Evolutionary conservation across 1,139 yeast species (phyloP), one percentile per base, ranked within the genome.

Genomic region (Geotrichum cucujoidarum): DNA sequence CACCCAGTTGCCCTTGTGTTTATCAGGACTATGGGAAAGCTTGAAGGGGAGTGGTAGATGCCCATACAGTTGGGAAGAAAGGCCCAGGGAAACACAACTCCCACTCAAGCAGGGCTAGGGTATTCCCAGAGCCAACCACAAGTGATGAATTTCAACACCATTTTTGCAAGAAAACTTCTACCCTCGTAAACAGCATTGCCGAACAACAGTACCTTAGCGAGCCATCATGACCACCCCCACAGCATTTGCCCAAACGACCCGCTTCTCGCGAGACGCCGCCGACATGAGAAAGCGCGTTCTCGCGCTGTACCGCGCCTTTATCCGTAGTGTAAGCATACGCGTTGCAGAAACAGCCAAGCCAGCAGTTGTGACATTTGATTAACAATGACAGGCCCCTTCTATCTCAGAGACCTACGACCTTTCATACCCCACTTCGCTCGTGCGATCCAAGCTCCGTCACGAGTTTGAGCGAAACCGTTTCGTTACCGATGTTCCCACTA

Each of bases 401-500:
- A 65, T 61, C 53, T 63, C 76, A 53, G 82, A 78, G 56, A 74
- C 81, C 62, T 87, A 87, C 68, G 92, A 84, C 68, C 74, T 86
- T 66, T 89, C 85, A 66, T 77, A 83, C 74, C 94, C 95, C 39
- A 81, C 84, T n/a, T 80, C 92, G 37, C 77, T 77, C 55, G 82
- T 86, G 53, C 81, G 87, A 67, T 84, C 95, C 52, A 85, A 83
- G 68, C 76, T 87, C 57, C 81, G 95, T 75, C 95, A 86, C 67
- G 95, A 87, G 67, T 87, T 87, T 60, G 95, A 87, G 70, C 77
- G 95, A 71, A 81, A 87, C 62, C 76, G 95, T 63, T 84, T 74
- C 63, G 86, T 85, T 45, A 69, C 71, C 52, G 88, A 83, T 62
- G 66, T 82, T 54, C 78, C 78, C 29, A 78, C 83, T 37, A 72